phyloP scores from a whole-genome alignment of 257 asterid genomes.

The Solanum neorickii region DNA sequence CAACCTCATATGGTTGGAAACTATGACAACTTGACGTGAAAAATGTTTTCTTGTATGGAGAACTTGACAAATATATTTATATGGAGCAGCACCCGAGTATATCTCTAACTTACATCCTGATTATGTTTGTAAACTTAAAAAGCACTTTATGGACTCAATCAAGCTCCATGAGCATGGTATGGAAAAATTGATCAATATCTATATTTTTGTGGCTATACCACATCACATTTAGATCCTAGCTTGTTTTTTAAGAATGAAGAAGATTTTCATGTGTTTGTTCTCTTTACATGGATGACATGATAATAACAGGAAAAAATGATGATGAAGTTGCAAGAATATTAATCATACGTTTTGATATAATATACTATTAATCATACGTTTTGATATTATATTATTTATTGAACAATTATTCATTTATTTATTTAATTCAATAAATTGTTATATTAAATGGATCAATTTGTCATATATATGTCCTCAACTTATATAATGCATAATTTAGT shows the following conservation, averaged over 20 bases:
- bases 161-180: background rate
- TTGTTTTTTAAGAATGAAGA: background rate
- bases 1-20: background rate
- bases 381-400: too few species aligned
- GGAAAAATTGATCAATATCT: too few species aligned
- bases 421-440: too few species aligned
- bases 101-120: background rate
- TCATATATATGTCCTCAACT: too few species aligned
- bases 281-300: background rate
- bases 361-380: too few species aligned
- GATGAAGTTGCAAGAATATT: background rate
- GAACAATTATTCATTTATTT: too few species aligned
- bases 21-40: background rate
- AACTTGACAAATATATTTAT: too few species aligned
- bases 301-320: background rate
- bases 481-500: too few species aligned
- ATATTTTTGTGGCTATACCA: too few species aligned
- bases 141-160: background rate
- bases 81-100: background rate
- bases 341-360: too few species aligned
- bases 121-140: background rate
- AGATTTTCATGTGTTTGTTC: background rate
- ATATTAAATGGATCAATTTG: too few species aligned
- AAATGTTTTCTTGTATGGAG: too few species aligned
- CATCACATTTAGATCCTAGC: background rate